Evolutionary conservation across 2,329 filamentous ascomycete species (phyloP).

Genomic region (Aspergillus sclerotialis): DNA sequence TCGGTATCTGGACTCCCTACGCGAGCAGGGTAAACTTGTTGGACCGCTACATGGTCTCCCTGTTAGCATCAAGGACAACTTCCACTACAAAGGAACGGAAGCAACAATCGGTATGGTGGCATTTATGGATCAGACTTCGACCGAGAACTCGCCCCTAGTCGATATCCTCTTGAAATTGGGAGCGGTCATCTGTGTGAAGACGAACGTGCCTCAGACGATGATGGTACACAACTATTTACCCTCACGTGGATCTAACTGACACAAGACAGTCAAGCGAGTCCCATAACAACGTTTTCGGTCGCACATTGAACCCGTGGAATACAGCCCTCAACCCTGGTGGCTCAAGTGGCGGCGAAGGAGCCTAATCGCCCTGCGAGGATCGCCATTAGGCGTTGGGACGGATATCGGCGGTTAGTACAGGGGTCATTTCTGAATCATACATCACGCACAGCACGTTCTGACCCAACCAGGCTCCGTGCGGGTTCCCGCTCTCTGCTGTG

Average conservation of each 20-base stretch:
- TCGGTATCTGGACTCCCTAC: slow-evolving; percentile 45
- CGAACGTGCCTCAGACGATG: slow-evolving; percentile 33
- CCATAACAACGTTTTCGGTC: slow-evolving; percentile 37
- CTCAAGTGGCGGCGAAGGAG: slow-evolving; percentile 31
- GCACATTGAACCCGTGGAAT: slow-evolving; percentile 31
- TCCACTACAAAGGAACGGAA: slow-evolving; percentile 22
- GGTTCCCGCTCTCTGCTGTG: too few relatives aligned
- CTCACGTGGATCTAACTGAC: too few relatives aligned
- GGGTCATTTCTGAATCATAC: too few relatives aligned
- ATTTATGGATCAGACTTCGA: slow-evolving; percentile 11
- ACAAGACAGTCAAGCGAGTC: too few relatives aligned
- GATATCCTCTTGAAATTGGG: slow-evolving; percentile 33
- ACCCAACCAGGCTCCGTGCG: too few relatives aligned
- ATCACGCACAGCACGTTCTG: too few relatives aligned
- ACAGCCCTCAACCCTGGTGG: slow-evolving; percentile 28
- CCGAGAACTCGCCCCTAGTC: slow-evolving; percentile 24
- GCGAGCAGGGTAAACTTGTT: slow-evolving; percentile 28
- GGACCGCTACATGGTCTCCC: slow-evolving; percentile 38
- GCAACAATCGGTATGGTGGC: slow-evolving; percentile 15
- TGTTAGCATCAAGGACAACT: slow-evolving; percentile 37
- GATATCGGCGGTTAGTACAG: too few relatives aligned
- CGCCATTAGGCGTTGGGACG: too few relatives aligned
- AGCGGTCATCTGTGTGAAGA: slow-evolving; percentile 37
- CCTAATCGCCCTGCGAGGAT: too few relatives aligned
- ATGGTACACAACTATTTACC: too few relatives aligned